Conservation (phyloP, 2,329 filamentous ascomycete genomes). For the Rhynchosporium secalis region DNA sequence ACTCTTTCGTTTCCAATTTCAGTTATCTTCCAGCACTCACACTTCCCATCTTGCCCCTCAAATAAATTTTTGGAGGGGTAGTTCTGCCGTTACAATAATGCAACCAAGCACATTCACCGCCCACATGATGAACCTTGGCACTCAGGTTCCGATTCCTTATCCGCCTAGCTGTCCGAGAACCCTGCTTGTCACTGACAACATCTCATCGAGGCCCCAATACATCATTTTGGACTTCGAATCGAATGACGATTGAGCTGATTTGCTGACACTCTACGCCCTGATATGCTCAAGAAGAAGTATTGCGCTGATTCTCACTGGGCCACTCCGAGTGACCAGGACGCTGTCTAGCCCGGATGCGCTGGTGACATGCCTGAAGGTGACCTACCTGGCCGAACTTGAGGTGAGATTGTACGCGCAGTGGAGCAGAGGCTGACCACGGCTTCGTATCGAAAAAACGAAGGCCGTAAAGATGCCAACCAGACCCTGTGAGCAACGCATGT, state of each 20-base stretch:
- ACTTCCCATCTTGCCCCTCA: neutral
- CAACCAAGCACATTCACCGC: neutral
- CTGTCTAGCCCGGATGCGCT: neutral
- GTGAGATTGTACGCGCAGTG: neutral
- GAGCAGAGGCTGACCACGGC: neutral
- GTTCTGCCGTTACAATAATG: constrained; percentile 11
- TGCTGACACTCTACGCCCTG: neutral
- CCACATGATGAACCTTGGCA: neutral
- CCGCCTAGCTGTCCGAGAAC: too few relatives aligned
- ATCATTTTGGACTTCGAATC: neutral
- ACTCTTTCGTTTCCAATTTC: neutral
- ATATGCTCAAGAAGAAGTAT: too few relatives aligned
- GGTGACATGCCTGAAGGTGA: neutral
- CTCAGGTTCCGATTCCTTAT: neutral
- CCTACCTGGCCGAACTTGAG: neutral
- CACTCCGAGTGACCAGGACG: neutral
- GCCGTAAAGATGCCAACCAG: neutral
- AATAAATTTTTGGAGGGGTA: constrained; percentile 18
- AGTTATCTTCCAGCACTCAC: neutral
- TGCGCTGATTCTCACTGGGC: neutral
- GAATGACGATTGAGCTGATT: neutral
- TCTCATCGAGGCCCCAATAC: too few relatives aligned
- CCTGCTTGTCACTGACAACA: too few relatives aligned
- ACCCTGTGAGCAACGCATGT: neutral
- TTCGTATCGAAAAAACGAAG: neutral